These are phyloP conservation scores for Leccinum arenicola DNA, from an alignment of 768 basidiomycete genomes.

Conservation along the genomic window DNA sequence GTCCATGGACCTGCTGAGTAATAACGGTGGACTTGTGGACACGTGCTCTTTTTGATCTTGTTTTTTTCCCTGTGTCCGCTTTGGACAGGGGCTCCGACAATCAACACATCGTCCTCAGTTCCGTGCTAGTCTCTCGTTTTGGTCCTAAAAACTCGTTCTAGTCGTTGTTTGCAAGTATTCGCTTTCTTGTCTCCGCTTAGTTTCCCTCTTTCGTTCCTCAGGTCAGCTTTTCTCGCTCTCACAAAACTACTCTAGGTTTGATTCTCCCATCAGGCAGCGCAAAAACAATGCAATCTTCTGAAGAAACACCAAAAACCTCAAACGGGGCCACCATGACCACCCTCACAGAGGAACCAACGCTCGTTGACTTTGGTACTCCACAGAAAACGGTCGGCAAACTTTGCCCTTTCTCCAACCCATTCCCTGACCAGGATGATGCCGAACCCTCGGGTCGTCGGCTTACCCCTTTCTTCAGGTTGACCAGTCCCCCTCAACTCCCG, in stretches of 20 bases:
- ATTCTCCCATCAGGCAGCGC: slow-evolving; percentile 30
- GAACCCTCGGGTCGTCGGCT: slow-evolving; percentile 26
- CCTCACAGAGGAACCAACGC: slow-evolving; percentile 19
- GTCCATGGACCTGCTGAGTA: slow-evolving; percentile 30
- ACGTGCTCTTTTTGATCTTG: slow-evolving; percentile 34
- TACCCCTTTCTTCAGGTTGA: slow-evolving; percentile 26
- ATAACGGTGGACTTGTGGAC: slow-evolving; percentile 20
- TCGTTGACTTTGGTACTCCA: slow-evolving; percentile 24
- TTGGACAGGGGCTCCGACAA: slow-evolving; percentile 39
- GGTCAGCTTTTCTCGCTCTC: slow-evolving; percentile 12
- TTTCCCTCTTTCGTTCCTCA: not conserved
- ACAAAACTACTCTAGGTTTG: slow-evolving; percentile 4
- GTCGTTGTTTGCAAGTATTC: slow-evolving; percentile 5
- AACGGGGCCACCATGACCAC: slow-evolving; percentile 6
- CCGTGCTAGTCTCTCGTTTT: slow-evolving; percentile 11
- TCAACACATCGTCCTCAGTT: slow-evolving; percentile 29
- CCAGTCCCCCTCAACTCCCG: slow-evolving; percentile 18
- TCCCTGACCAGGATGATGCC: slow-evolving; percentile 29
- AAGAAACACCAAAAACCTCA: slow-evolving; percentile 21
- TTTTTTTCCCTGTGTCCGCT: slow-evolving; percentile 36
- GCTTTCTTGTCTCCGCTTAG: not conserved
- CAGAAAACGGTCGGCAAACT: slow-evolving; percentile 30
- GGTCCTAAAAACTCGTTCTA: slow-evolving; percentile 15
- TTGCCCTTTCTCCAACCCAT: slow-evolving; percentile 29
- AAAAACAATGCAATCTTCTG: slow-evolving; percentile 33